Base-by-base conservation (phyloP, 805 yeast species). In the Candida morakotiae region DNA sequence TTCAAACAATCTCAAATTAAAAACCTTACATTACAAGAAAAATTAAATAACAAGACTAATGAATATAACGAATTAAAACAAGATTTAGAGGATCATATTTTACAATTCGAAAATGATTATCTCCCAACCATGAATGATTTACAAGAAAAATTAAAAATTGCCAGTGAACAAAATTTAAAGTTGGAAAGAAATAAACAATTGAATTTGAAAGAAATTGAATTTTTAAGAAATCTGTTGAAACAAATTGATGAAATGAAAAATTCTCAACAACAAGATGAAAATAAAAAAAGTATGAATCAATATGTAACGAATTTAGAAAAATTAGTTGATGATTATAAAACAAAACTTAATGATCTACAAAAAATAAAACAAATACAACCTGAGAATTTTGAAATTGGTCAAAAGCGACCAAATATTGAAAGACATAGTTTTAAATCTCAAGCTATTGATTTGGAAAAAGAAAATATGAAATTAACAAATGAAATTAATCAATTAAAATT, bases 141-240 rank as follows among this genome's bases (percentile, higher is more conserved):
- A 10, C 34, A 41, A 25, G 28, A 31, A 8, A 30, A 35, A 11
- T 22, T 24, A 9, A 35, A 40, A 25, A 17, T n/a, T 18, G n/a
- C 21, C 11, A 26, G 17, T 21, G 43, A 40, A 17, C 37, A 36
- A 29, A 48, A 53, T 5, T 43, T 44, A 5, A 35, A 41, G 13
- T 45, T 62, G 11, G 75, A 76, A 34, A 71, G 73, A 37, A 81
- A 79, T 40, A 68, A 68, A 35, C 49, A 62, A 2, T 58, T 82
- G 29, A 72, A 80, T n/a, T 49, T 62, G 17, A 77, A 75, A 43
- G 89, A 83, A 49, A 70, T 79, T 20, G 75, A 69, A 37, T 68
- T 79, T 40, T 58, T 83, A 37, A 64, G 83, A 41, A 67, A 66
- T 28, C 81, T 79, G 54, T 52, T 83, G 35, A 71, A 77, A 37